Conservation (phyloP, 2,329 filamentous ascomycete species). For the Penicillium sp. region DNA sequence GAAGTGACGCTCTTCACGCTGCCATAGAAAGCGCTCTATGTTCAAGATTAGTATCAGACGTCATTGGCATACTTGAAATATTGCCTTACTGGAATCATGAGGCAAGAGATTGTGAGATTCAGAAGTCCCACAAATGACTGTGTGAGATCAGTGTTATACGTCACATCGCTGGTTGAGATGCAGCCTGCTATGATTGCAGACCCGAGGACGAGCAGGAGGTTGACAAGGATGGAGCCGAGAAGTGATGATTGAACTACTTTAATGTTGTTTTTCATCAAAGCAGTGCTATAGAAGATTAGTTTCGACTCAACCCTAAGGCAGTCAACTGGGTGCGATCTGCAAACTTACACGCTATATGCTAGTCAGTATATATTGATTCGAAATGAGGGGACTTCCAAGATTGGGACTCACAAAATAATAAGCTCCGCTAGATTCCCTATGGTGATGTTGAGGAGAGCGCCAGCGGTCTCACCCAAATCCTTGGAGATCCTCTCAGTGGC, state of each 20-base stretch:
- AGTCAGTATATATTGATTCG: not conserved
- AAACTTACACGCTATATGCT: not conserved
- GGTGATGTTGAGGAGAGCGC: constrained; percentile 70
- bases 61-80: constrained; percentile 39
- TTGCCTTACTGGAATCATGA: constrained; percentile 68
- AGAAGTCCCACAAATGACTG: constrained; percentile 90
- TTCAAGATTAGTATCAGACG: not conserved
- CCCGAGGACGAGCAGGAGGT: constrained; percentile 79
- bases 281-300: not conserved
- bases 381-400: constrained; percentile 20
- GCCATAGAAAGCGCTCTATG: constrained; percentile 76
- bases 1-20: constrained; percentile 64
- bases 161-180: constrained; percentile 78
- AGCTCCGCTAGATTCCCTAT: constrained; percentile 74
- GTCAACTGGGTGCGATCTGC: not conserved
- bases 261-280: constrained; percentile 64
- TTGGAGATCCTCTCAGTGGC: constrained; percentile 71
- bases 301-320: constrained; percentile 33
- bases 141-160: constrained; percentile 88
- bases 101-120: constrained; percentile 81
- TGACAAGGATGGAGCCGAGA: constrained; percentile 81
- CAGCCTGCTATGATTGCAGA: constrained; percentile 85
- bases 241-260: constrained; percentile 85
- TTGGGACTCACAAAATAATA: constrained; percentile 62
- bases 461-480: constrained; percentile 67